Conservation (phyloP, 176 grass and related monocot species). For the Chloris gayana region DNA sequence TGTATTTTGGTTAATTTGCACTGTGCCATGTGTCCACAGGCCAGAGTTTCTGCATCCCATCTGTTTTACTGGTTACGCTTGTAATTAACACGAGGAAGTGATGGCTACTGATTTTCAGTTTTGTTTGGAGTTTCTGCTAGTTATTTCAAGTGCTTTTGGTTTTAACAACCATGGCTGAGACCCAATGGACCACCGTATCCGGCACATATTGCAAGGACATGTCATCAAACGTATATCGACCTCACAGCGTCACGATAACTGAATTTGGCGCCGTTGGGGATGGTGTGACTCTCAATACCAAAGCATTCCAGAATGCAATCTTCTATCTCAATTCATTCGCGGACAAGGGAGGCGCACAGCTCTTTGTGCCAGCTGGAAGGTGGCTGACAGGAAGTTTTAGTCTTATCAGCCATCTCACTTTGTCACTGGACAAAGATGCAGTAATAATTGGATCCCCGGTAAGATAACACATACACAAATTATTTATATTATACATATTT, state of each 20-base stretch:
- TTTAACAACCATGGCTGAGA: constrained; percentile 42
- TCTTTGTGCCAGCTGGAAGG: constrained; percentile 94
- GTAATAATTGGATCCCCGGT: constrained; percentile 88
- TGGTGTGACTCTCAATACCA: constrained; percentile 87
- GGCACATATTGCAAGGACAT: constrained; percentile 78
- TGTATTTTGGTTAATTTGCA: not conserved
- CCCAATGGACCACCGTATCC: constrained; percentile 39
- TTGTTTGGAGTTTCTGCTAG: constrained; percentile 39
- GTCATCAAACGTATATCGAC: constrained; percentile 66
- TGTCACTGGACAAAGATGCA: constrained; percentile 87
- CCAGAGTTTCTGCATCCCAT: not conserved
- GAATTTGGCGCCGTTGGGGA: constrained; percentile 96
- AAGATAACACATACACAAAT: constrained; percentile 18
- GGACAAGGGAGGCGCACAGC: constrained; percentile 86
- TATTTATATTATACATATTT: not conserved
- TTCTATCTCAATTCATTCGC: constrained; percentile 99
- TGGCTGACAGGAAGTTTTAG: constrained; percentile 96
- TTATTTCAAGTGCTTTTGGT: constrained; percentile 53
- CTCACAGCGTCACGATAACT: constrained; percentile 90
- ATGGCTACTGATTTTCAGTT: constrained; percentile 25
- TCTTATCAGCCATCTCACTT: constrained; percentile 92
- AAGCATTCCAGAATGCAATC: constrained; percentile 97
- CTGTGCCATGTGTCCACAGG: not conserved
- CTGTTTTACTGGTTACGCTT: not conserved
- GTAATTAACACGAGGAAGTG: not conserved